Conservation (phyloP, 1,139 yeast genomes). For the Pichia sp. region DNA sequence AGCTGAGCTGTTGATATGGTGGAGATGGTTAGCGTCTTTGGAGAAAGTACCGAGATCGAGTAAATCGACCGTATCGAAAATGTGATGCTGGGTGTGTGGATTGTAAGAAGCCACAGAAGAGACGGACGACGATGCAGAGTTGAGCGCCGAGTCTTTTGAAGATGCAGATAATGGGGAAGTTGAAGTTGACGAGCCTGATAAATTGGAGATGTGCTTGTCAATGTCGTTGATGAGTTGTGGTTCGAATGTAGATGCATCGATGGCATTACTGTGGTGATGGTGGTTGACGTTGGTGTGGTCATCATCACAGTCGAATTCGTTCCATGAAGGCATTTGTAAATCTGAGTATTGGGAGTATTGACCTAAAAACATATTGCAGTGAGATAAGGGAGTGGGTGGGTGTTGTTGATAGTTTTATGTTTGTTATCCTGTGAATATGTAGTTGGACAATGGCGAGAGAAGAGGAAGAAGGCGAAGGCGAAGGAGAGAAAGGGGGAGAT, state of each 20-base stretch:
- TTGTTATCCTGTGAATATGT: too few species aligned
- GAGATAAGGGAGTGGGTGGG: background rate
- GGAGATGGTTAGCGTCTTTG: background rate
- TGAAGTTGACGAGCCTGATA: background rate
- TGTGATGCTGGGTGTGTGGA: background rate
- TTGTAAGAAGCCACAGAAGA: constrained; percentile 1
- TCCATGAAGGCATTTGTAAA: constrained; percentile 9
- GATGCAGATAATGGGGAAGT: background rate
- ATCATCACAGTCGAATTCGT: constrained; percentile 7
- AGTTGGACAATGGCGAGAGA: too few species aligned
- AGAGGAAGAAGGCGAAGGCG: too few species aligned
- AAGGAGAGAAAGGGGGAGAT: too few species aligned
- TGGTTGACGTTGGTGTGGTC: background rate
- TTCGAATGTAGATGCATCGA: background rate
- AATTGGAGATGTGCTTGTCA: background rate
- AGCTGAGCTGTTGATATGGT: too few species aligned
- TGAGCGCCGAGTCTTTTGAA: background rate
- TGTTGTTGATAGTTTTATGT: too few species aligned
- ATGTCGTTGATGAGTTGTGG: background rate
- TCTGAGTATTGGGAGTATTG: constrained; percentile 5
- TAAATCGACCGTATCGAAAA: constrained; percentile 1
- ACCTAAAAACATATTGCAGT: background rate
- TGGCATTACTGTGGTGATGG: background rate
- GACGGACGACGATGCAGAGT: background rate
- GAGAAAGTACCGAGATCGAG: constrained; percentile 2